Evolutionary conservation across 176 grass and related monocot genomes (phyloP), one percentile per base, ranked within the genome.

Genomic region (Musa schizocarpa): DNA sequence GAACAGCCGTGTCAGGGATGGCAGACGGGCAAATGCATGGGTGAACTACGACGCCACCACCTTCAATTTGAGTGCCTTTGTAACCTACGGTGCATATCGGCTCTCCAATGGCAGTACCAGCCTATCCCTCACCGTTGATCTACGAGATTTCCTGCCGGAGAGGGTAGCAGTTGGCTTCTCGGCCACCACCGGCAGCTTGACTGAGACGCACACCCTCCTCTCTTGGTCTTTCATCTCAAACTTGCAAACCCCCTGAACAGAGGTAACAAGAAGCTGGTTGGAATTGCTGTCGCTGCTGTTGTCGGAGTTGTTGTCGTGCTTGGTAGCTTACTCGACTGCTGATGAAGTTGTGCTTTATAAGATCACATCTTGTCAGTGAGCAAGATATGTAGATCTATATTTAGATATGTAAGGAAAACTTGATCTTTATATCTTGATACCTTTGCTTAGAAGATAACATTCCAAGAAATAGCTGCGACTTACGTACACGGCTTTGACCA

Each of bases 41-140:
- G 79, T 90, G 53, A 86, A 63, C 59, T 90, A 90, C 69, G 57
- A 86, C 51, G 84, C 88, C 50, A 90, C 56, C 59, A 84, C 81
- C 63, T 72, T 13, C 64, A 90, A 86, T 54, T 67, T 90, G 70
- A 84, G 78, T 16, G 75, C 86, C 64, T 81, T 90, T 65, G 83
- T 84, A 16, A 3, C 0, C 8, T 63, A 51, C 49, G 53, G 50
- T n/a, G 70, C 9, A 2, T 13, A 9, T 34, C 81, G 8, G 17
- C 66, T 11, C 54, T 68, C 65, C 22, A 27, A 2, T 1, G 4
- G 57, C 23, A 68, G 6, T 23, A 85, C 77, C 71, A 71, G 2
- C 1, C 17, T 77, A 3, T 11, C 9, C 13, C 27, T 78, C 19
- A 69, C 54, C 26, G 67, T 92, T 13, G 55, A 92, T 63, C 12